Evolutionary conservation across 352 stramenopile genomes (phyloP).

Genomic region (Pythium folliculosum): DNA sequence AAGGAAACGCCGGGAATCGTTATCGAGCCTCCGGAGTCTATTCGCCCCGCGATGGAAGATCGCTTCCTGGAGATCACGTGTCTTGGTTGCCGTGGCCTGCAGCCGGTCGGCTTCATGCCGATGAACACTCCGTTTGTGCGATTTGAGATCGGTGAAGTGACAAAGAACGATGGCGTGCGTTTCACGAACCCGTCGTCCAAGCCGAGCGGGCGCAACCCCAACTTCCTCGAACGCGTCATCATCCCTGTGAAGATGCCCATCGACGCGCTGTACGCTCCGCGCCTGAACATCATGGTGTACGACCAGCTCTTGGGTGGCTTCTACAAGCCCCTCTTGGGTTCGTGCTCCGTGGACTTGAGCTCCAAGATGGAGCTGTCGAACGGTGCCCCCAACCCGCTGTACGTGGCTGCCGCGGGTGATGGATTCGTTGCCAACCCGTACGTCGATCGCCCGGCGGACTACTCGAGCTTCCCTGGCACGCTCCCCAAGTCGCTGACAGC

Average conservation of each 20-base stretch:
- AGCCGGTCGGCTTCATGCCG: constrained; percentile 79
- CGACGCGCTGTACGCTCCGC: constrained; percentile 82
- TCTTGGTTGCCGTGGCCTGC: constrained; percentile 73
- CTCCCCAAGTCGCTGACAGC: constrained; percentile 22
- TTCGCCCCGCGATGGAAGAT: constrained; percentile 59
- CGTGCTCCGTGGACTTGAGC: constrained; percentile 71
- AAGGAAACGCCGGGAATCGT: constrained; percentile 63
- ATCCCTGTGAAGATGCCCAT: constrained; percentile 83
- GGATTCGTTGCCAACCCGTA: constrained; percentile 58
- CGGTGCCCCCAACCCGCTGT: constrained; percentile 59
- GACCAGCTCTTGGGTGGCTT: constrained; percentile 86
- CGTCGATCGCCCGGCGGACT: constrained; percentile 56
- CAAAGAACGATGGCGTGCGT: constrained; percentile 53
- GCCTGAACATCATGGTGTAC: constrained; percentile 84
- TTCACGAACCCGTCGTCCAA: constrained; percentile 79
- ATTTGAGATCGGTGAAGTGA: constrained; percentile 80
- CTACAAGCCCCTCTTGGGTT: constrained; percentile 78
- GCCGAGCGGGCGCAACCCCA: constrained; percentile 79
- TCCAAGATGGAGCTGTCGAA: constrained; percentile 77
- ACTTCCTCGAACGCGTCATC: constrained; percentile 88
- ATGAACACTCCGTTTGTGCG: constrained; percentile 86
- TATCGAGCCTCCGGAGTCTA: constrained; percentile 61
- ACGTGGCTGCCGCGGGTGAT: constrained; percentile 41
- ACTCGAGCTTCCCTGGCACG: constrained; percentile 57
- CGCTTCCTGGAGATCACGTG: constrained; percentile 82